Evolutionary conservation across 306 rosid genomes (phyloP), one percentile per base, ranked within the genome.

Genomic region (Luffa aegyptiaca): DNA sequence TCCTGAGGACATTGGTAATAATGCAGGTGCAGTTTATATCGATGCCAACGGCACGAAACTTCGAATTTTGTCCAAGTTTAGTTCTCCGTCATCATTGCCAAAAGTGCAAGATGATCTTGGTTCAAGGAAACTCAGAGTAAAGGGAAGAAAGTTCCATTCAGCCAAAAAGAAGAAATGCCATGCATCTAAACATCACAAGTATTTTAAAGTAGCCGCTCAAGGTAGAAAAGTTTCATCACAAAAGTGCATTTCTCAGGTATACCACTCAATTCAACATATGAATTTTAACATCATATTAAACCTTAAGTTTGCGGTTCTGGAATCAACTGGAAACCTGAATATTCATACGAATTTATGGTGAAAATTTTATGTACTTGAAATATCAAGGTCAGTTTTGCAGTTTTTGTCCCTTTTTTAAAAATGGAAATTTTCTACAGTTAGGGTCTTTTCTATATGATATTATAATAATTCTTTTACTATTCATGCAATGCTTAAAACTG

Each of bases 21-120:
- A 84, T 84, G 86, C 77, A 31, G 92, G 86, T 62, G 81, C 84
- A 52, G 90, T 89, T 31, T 89, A 89, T 77, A 84, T 87, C 3
- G 92, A 89, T 73, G 79, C 87, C 58, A 85, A 79, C 75, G 92
- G 92, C 46, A 85, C 90, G 41, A 89, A 89, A 79, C 55, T 87
- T 78, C 79, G 92, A 79, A 85, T 87, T 78, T 79, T 89, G 79
- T 89, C 92, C 46, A 87, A 87, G 80, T 84, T 84, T 21, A 83
- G 80, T 48, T 85, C 81, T 49, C 74, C 78, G 4, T 80, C 86
- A 13, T 61, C 86, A 1, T 76, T 53, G 65, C 64, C 84, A 2
- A 81, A 85, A 79, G 78, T 53, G 9, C 75, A 52, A 26, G 87
- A 87, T 59, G 85, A 84, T 78, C 83, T 82, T 81, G 84, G 73